Base-by-base conservation (phyloP, 495 filamentous ascomycete genomes). In the Trichoderma gamsii region DNA sequence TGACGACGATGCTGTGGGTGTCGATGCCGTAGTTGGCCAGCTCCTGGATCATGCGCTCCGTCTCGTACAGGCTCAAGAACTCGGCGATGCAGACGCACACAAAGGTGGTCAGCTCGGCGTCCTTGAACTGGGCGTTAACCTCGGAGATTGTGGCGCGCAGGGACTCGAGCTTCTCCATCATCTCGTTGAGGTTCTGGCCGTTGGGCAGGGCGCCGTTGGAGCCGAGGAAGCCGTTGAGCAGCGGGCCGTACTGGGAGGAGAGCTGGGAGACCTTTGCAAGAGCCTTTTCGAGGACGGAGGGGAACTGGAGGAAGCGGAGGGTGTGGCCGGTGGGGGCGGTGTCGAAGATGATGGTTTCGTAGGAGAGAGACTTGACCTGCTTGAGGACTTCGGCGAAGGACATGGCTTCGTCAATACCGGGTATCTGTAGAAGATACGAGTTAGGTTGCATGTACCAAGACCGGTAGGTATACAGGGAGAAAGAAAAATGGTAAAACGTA, bases 21-120 rank as follows among this genome's bases (percentile, higher is more conserved):
- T 99, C 95, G 75, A 99, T 99, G 71, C 87, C 80, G 80, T 97
- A 99, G 76, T 84, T 89, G 63, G 92, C 88, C 72, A 99, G 84
- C 82, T 99, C 95, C 80, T 99, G 95, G 73, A 99, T 97, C 95
- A 99, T 97, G 70, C 95, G 91, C 80, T 99, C 95, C 66, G 95
- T 99, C 83, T 99, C 95, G 80, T 98, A 99, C 52, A 99, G 85
- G 59, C 89, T 93, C 74, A 99, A 77, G 82, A 99, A 99, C 79
- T 99, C 95, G 43, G 95, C 90, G 75, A 99, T 99, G 79, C 94
- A 96, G 66, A 99, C 96, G 77, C 96, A 98, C 32, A 99, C 92
- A 72, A 99, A 99, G 7, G 95, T 99, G 49, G 96, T 98, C 74
- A 98, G 86, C 68, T 93, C 91, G 70, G 94, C 84, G 73, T 99